Evolutionary conservation across 2,329 filamentous ascomycete species (phyloP).

Genomic region (Basipetospora chlamydospora): DNA sequence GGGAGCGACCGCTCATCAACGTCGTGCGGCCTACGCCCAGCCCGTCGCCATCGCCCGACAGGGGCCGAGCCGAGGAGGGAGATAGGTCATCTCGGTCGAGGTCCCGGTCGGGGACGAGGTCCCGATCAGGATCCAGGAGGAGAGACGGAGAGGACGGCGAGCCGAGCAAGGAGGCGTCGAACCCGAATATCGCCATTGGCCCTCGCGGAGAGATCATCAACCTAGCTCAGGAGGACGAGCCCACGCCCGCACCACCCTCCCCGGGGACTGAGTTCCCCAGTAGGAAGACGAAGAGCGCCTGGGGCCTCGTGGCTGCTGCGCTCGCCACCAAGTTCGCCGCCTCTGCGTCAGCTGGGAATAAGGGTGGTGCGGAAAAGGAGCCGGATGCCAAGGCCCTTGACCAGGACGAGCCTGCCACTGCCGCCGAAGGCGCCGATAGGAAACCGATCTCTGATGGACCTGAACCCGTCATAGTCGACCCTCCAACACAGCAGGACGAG

Average conservation of each 20-base stretch:
- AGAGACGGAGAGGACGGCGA: background rate
- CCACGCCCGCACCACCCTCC: no score
- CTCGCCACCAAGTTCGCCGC: background rate
- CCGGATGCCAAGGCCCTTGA: background rate
- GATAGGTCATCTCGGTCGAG: constrained; percentile 1
- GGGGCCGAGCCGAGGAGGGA: constrained; percentile 15
- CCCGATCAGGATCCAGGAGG: background rate
- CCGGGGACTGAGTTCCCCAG: no score
- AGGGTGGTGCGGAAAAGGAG: background rate
- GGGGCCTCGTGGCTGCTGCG: constrained; percentile 1
- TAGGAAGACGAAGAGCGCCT: background rate
- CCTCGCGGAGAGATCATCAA: constrained; percentile 5
- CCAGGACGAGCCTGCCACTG: background rate
- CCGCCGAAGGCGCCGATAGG: background rate
- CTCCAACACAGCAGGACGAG: no score
- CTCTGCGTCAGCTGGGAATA: background rate
- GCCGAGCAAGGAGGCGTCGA: background rate
- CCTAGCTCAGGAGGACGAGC: background rate
- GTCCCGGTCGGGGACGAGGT: background rate
- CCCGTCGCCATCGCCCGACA: constrained; percentile 31
- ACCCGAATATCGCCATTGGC: constrained; percentile 4
- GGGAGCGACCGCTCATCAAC: constrained; percentile 43
- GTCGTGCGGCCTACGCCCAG: constrained; percentile 45
- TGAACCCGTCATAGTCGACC: no score
- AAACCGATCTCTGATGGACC: no score